Conservation (phyloP, 2,329 filamentous ascomycete genomes). For the Fusarium sacchari region DNA sequence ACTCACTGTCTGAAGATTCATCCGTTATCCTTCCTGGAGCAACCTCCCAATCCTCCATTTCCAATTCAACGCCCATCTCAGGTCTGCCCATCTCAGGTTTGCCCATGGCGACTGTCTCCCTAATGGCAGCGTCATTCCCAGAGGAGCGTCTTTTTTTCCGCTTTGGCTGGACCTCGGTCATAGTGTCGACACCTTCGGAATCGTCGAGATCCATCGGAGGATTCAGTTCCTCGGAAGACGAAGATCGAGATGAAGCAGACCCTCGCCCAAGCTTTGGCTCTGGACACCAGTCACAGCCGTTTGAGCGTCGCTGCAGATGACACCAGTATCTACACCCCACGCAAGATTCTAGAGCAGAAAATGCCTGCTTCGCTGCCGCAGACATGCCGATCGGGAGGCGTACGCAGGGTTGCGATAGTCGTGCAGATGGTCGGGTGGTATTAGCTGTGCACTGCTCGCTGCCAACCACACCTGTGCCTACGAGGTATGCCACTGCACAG, state of each 20-base stretch:
- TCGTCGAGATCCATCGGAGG: slow-evolving; percentile 16
- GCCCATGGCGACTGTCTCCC: background rate
- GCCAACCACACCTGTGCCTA: slow-evolving; percentile 42
- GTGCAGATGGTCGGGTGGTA: slow-evolving; percentile 8
- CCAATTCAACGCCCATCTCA: slow-evolving; percentile 30
- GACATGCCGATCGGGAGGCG: slow-evolving; percentile 38
- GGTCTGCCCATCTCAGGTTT: background rate
- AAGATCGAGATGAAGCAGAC: background rate
- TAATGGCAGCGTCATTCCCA: background rate
- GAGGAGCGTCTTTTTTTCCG: background rate
- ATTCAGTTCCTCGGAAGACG: background rate
- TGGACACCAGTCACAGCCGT: slow-evolving; percentile 42
- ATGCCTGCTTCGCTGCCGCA: slow-evolving; percentile 19
- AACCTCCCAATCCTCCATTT: slow-evolving; percentile 58
- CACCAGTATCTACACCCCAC: slow-evolving; percentile 47
- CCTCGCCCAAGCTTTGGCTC: background rate
- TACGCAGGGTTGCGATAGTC: slow-evolving; percentile 45
- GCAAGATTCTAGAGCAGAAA: slow-evolving; percentile 40
- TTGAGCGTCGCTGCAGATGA: slow-evolving; percentile 37
- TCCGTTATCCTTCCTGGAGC: slow-evolving; percentile 55
- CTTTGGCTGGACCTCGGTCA: background rate
- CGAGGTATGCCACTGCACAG: slow-evolving; percentile 47
- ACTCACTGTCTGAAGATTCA: slow-evolving; percentile 50
- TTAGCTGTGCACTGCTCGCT: slow-evolving; percentile 29
- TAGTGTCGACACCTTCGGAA: background rate